phyloP scores from a whole-genome alignment of 139 green algal genomes.

The Asterochloris sp. region DNA sequence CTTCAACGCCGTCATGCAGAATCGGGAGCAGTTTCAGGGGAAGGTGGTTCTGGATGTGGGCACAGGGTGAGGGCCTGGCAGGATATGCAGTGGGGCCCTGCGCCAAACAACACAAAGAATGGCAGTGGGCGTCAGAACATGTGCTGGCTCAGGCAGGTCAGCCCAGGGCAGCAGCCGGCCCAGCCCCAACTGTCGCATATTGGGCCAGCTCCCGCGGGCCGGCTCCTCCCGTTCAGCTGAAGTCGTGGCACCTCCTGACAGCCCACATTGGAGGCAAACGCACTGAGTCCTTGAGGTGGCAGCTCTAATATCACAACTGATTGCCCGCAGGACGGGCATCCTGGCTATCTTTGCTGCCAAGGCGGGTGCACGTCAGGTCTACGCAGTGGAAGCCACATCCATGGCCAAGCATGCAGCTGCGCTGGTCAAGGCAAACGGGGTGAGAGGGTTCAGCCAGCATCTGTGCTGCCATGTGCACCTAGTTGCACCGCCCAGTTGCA shows the following conservation, averaged over 20 bases:
- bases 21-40: conserved; percentile 54
- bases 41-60: conserved; percentile 96
- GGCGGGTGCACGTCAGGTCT: conserved; percentile 78
- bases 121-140: too few relatives aligned
- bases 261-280: too few relatives aligned
- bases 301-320: background rate
- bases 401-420: conserved; percentile 83
- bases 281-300: background rate
- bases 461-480: too few relatives aligned
- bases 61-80: conserved; percentile 37
- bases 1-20: conserved; percentile 72
- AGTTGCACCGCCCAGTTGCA: too few relatives aligned
- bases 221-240: too few relatives aligned
- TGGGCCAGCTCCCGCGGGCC: too few relatives aligned
- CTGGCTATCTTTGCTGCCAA: conserved; percentile 94
- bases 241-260: too few relatives aligned
- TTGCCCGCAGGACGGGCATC: conserved; percentile 76
- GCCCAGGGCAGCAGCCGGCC: too few relatives aligned
- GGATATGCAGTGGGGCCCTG: too few relatives aligned
- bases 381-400: conserved; percentile 94
- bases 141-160: too few relatives aligned
- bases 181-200: too few relatives aligned
- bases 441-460: conserved; percentile 5
- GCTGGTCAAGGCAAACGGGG: conserved; percentile 82
- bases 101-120: too few relatives aligned